Evolutionary conservation across 1,284 basidiomycete genomes (phyloP), one percentile per base, ranked within the genome.

Genomic region (Melampsora larici-populina): DNA sequence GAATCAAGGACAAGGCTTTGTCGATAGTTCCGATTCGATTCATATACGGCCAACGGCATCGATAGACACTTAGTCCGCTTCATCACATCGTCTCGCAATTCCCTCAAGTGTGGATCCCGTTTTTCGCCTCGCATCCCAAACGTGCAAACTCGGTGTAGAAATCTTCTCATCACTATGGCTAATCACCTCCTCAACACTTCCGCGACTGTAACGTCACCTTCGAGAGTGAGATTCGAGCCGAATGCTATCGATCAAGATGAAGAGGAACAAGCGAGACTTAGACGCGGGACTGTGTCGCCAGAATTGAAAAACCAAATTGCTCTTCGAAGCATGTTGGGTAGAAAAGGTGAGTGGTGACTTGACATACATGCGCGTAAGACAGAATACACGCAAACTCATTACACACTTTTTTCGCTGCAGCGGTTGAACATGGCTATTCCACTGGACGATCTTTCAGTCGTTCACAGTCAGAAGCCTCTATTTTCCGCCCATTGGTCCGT

Each of bases 231-330:
- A 51, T 76, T 76, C 40, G 49, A 76, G 48, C 26, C 21, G 15
- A 8, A 26, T 15, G 21, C 51, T 18, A 51, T 31, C 17, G 55
- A 76, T 21, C 43, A 43, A 43, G 71, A 65, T 31, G 72, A 74
- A n/a, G 73, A 76, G 31, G 66, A 68, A 21, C 33, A 76, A 40
- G 58, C 73, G 1, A 60, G 40, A 48, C 48, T 76, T 21, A 63
- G 73, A 29, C 73, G 73, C 3, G 73, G 73, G 1, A 67, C 73
- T 11, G 73, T 76, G 17, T 76, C 73, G 21, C 60, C 65, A 7
- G 73, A 76, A 24, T 51, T 76, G 11, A 64, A 65, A 17, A 76
- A 76, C 43, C 73, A 76, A 48, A 76, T 76, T 21, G 73, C 73
- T 31, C 51, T 76, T 29, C 48, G 73, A 43, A 65, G 73, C 24